Base-by-base conservation (phyloP, 495 filamentous ascomycete species). In the Penicillium egyptiacum region DNA sequence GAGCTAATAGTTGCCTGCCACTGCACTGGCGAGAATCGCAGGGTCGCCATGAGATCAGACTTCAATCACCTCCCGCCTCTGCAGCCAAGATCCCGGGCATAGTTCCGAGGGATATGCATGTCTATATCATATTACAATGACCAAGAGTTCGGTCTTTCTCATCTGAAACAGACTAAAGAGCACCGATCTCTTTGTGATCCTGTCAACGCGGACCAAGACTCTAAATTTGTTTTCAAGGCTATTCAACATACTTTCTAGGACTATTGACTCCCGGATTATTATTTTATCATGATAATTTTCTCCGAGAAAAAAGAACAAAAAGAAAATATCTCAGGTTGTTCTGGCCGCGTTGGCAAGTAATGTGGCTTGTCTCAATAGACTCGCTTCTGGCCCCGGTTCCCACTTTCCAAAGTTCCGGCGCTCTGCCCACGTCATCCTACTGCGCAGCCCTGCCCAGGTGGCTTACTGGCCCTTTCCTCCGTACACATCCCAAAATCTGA, bases 41-140 rank as follows among this genome's bases (percentile, higher is more conserved):
- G 30, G 16, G 19, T 37, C 49, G 22, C 49, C 8, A 55, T 55
- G 53, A 55, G 31, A 55, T 55, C 53, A 55, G 20, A 55, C 16
- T 26, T 37, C 8, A 26, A 30, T 47, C 50, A 47, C 33, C 19
- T 33, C 39, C 53, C 20, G 30, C 30, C 40, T 44, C 49, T 41
- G 49, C 41, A 54, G 6, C 19, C 25, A 37, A 46, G 12, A 37
- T 20, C 17, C 25, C 52, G 52, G 43, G 16, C 19, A 46, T 28
- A 30, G 14, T 55, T 45, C 52, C 42, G 52, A n/a, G 35, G 16
- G n/a, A 14, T 16, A 14, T 43, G 37, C 50, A 53, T 43, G 31
- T 5, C 31, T 50, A 5, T n/a, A 53, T 42, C 50, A 16, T 28
- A 53, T 41, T 5, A 0, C 11, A 19, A 28, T 26, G 23, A 42